phyloP scores from a whole-genome alignment of 345 rosid genomes.

The Lumnitzera littorea region DNA sequence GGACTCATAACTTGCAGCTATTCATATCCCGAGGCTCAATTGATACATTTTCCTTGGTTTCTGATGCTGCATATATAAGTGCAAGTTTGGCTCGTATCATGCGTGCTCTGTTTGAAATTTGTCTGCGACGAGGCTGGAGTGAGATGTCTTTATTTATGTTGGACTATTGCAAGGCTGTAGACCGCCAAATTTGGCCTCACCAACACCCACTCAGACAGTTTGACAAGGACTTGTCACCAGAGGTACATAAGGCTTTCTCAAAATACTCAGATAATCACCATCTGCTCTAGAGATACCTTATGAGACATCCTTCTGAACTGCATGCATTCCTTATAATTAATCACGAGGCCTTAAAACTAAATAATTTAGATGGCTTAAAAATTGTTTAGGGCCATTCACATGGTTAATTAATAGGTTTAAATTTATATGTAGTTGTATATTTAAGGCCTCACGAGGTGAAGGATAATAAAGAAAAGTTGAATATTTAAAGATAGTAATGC shows the following conservation, averaged over 20 bases:
- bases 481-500: no score
- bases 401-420: no score
- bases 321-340: no score
- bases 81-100: constrained; percentile 98
- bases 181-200: constrained; percentile 95
- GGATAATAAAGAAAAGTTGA: no score
- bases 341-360: no score
- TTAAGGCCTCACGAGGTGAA: no score
- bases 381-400: no score
- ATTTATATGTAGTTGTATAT: no score
- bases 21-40: constrained; percentile 93
- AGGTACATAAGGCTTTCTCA: constrained; percentile 42
- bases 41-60: constrained; percentile 84
- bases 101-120: constrained; percentile 93
- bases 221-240: constrained; percentile 71
- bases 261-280: constrained; percentile 1
- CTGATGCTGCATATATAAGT: constrained; percentile 95
- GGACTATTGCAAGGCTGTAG: constrained; percentile 97
- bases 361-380: no score
- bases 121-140: constrained; percentile 88
- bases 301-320: no score
- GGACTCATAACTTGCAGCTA: constrained; percentile 39
- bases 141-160: constrained; percentile 88
- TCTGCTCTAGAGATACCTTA: background rate
- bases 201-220: constrained; percentile 95